A percentile compares a stretch with the other conserved stretches of the same genome.
These are phyloP conservation scores for Penicillium sp. DNA, from an alignment of 2,329 filamentous ascomycete species.

Conservation along the genomic window DNA sequence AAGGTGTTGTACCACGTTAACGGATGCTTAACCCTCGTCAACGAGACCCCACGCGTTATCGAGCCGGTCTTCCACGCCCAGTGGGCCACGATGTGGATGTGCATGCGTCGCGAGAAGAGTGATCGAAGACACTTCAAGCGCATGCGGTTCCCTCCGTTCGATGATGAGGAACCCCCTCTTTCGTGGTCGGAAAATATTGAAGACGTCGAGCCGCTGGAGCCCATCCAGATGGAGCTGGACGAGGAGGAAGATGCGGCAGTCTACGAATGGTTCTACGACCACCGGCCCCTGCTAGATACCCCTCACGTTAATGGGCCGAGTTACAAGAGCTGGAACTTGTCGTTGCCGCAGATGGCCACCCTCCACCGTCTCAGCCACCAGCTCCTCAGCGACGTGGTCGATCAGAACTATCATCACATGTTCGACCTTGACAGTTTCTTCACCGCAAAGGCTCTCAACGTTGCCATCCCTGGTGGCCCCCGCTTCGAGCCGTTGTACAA, in stretches of 20 bases:
- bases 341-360: conserved; percentile 91
- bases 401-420: conserved; percentile 97
- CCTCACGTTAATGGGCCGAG: conserved; percentile 93
- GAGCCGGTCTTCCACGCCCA: conserved; percentile 97
- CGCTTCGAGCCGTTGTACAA: conserved; percentile 97
- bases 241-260: conserved; percentile 89
- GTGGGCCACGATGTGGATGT: conserved; percentile 99
- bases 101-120: conserved; percentile 96
- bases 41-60: conserved; percentile 93
- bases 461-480: conserved; percentile 94
- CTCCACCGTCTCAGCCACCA: conserved; percentile 89
- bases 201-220: conserved; percentile 94
- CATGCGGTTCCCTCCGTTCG: conserved; percentile 98
- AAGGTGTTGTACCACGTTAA: conserved; percentile 99
- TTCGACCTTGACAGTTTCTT: conserved; percentile 94
- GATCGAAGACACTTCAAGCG: conserved; percentile 95
- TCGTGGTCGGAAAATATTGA: conserved; percentile 99
- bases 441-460: conserved; percentile 94
- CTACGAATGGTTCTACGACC: conserved; percentile 97
- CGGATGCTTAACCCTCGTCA: conserved; percentile 92
- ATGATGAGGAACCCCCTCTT: conserved; percentile 95
- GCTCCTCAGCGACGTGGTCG: conserved; percentile 84
- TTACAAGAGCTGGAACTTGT: conserved; percentile 94
- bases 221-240: conserved; percentile 97
- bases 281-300: conserved; percentile 84